Conservation (phyloP, 2,329 filamentous ascomycete species). For the Paecilomyces sp. region DNA sequence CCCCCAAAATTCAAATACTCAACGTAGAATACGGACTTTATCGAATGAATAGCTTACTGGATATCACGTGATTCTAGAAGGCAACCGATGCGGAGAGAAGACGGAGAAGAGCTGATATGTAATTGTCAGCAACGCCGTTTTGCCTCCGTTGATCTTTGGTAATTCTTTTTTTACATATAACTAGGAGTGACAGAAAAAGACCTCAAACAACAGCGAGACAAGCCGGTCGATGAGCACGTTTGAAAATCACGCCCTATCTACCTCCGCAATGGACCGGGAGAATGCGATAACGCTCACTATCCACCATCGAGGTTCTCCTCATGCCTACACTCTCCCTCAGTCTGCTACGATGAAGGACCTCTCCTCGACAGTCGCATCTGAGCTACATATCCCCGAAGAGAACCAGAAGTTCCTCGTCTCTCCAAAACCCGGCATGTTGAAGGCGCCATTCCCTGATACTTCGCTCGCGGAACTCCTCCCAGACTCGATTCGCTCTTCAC, state of each 20-base stretch:
- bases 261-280: not conserved
- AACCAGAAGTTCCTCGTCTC: constrained; percentile 41
- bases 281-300: constrained; percentile 38
- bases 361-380: constrained; percentile 23
- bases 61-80: not conserved
- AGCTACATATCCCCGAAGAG: constrained; percentile 30
- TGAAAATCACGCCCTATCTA: not conserved
- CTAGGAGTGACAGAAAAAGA: not conserved
- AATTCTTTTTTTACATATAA: not conserved
- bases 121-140: not conserved
- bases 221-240: not conserved
- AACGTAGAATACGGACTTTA: no score
- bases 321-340: constrained; percentile 41
- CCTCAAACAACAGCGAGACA: not conserved
- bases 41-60: not conserved
- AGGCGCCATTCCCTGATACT: constrained; percentile 35
- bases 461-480: constrained; percentile 25
- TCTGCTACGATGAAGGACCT: constrained; percentile 46
- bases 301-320: constrained; percentile 47
- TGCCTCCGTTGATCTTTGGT: not conserved
- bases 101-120: not conserved
- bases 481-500: constrained; percentile 15
- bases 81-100: not conserved
- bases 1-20: no score
- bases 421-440: constrained; percentile 41